Base-by-base conservation (phyloP, 2,329 filamentous ascomycete genomes). In the Ophiostoma triangulosporum region DNA sequence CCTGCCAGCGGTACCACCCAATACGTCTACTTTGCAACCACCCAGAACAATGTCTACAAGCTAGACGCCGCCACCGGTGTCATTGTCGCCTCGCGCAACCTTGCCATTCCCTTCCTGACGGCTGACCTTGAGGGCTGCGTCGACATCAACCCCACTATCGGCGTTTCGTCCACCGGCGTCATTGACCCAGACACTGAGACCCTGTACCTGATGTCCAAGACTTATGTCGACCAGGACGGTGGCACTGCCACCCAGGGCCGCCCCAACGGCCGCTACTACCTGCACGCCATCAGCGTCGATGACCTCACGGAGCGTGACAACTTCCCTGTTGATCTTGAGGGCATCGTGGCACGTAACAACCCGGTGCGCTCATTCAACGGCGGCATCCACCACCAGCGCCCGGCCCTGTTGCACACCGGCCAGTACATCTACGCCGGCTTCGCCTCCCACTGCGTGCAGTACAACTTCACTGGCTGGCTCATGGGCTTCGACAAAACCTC, bases 21-120 rank as follows among this genome's bases (percentile, higher is more conserved):
- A 62, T 73, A 72, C 57, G 64, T 76, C 35, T 76, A 71, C 58
- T 60, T 75, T 45, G 69, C 73, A 11, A 75, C 73, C 1, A 73
- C 72, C 1, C 72, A 75, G 61, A 76, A 75, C 62, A 73, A 73
- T 48, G 57, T 74, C 7, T 74, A 74, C 64, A 74, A 73, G 57
- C 58, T 75, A 15, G 64, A 75, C 57, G 70, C 70, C 1, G 69
- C 69, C 56, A 74, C 70, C 9, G 72, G 72, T 40, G 64, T 57
- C 3, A 70, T 74, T 36, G 57, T 74, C 24, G 59, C 61, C 2
- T 64, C 60, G 14, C 64, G 70, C 50, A 73, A 68, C 51, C 61
- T 76, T 11, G 65, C 63, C 38, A 70, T 74, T 48, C 73, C 73
- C 7, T 75, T 75, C 57, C 59, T 74, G 48, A 65, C 68, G 14